Evolutionary conservation across 371 early-diverging fungal species (phyloP), one percentile per base, ranked within the genome.

Genomic region (Coemansia sp.): DNA sequence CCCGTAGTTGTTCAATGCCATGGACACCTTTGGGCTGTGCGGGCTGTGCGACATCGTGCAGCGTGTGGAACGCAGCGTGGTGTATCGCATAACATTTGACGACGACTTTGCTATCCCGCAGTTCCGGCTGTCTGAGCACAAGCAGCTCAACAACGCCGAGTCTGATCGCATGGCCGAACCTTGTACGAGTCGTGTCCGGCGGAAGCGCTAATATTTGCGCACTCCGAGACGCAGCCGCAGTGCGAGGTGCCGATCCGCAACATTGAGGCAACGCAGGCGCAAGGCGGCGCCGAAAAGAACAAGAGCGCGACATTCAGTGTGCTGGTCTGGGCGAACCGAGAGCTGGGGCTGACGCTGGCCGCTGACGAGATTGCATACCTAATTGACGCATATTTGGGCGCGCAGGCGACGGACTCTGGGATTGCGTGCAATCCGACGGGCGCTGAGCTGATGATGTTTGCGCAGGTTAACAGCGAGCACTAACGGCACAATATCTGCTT

Each of bases 401-500:
- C 75, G 37, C 63, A 64, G 0, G 47, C 66, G 12, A 31, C 29
- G 11, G 50, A 32, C 16, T 63, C 59, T 24, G 72, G 78, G 43
- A 79, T 90, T 10, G 79, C 76, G 8, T 87, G 95, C 56, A 90
- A 94, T 66, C 97, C 96, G 7, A 96, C 98, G n/a, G 97, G 97
- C 74, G 94, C 93, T 4, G 97, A 96, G 81, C 83, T 98, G 47
- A 92, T 98, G 84, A 97, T 98, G 98, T 98, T 98, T 88, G 96
- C 96, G 44, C 97, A 97, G 77, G 97, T 98, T 75, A 97, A 98
- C 81, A 94, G 95, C 37, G 97, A 97, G 82, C 98, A 98, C 81
- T 98, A 96, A 81, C 87, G 97, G 11, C 98, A 98, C 87, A 97
- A 98, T 85, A 95, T 98, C 63, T 98, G 97, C 82, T 84, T 24